These are phyloP conservation scores for Gossypium davidsonii DNA, from an alignment of 441 rosid genomes.

Conservation along the genomic window DNA sequence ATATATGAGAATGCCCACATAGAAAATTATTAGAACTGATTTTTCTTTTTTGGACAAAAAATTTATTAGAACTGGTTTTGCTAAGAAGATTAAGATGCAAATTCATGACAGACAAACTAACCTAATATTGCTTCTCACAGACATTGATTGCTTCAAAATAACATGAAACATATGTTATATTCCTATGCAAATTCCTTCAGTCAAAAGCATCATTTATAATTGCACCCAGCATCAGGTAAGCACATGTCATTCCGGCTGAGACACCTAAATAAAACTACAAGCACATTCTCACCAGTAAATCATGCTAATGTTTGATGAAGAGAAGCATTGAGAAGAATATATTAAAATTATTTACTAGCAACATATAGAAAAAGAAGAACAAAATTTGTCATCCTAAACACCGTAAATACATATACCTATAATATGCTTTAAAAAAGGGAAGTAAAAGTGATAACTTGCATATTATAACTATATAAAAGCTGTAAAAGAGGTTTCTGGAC, in stretches of 20 bases:
- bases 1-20: background rate
- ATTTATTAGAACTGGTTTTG: background rate
- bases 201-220: background rate
- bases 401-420: background rate
- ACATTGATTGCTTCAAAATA: background rate
- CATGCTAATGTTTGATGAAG: background rate
- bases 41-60: background rate
- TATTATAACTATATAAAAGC: background rate
- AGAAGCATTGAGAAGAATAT: background rate
- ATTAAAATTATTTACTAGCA: background rate
- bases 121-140: background rate
- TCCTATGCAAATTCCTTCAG: background rate
- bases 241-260: background rate
- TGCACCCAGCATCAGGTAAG: background rate
- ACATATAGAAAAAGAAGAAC: background rate
- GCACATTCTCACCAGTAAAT: background rate
- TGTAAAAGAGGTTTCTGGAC: conserved; percentile 19
- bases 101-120: background rate
- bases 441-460: background rate
- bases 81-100: background rate
- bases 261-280: background rate
- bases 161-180: background rate
- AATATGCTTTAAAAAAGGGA: background rate
- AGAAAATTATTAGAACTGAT: background rate
- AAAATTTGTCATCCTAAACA: background rate